Evolutionary conservation across 1,284 basidiomycete genomes (phyloP), one percentile per base, ranked within the genome.

Genomic region (Vanrija humicola): DNA sequence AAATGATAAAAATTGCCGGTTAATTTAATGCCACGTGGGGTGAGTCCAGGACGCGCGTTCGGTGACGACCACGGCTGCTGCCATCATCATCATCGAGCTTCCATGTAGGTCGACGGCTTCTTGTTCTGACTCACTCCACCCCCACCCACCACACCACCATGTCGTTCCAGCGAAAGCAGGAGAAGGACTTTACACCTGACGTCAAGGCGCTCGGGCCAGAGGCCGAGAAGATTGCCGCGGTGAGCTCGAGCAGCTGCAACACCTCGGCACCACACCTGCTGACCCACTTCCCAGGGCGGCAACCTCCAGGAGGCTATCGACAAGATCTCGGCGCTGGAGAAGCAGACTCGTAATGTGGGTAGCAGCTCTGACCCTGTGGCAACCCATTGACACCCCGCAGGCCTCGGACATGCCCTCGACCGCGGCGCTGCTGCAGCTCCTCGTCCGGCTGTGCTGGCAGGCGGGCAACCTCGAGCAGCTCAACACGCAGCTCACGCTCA

Each of bases 381-480:
- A n/a, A 14, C 26, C 15, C 21, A 28, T 25, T 43, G 9, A 21
- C 29, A 19, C 46, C 34, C 26, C 19, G 14, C 66, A 96, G 92
- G 92, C 95, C 15, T 88, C 94, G 51, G 96, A 98, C 81, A 82
- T 93, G 49, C 75, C 84, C 40, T 97, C 94, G 21, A 98, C 96
- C 1, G 88, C 89, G 34, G 6, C 28, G 28, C 28, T 28, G 28
- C 28, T 28, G 28, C 28, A 28, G 28, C 28, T 28, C 28, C 28
- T 28, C 10, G 28, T 28, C 28, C 28, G 28, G 28, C 28, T 28
- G 28, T 28, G 28, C 60, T 91, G 91, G 73, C 79, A 87, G 59
- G 56, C 63, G 9, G 40, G 56, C 26, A 82, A 93, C 66, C 85
- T 86, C 65, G 76, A 81, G 25, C 79, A 84, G 28, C 80, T 96